phyloP scores from a whole-genome alignment of 169 alveolate species.

The Eimeria sp. region DNA sequence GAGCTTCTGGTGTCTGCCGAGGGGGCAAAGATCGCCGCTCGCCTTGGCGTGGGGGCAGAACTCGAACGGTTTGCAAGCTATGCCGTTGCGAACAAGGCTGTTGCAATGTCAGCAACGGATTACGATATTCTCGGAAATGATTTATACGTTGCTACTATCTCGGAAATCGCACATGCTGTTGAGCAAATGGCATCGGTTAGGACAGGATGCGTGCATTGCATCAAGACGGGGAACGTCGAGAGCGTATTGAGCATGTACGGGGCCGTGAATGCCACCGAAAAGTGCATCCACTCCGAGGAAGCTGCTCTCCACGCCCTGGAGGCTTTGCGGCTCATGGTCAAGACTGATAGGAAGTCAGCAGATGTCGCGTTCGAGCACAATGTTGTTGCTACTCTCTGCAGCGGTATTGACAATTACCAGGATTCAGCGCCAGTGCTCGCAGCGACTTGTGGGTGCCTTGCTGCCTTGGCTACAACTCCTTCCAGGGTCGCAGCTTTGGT shows the following conservation, averaged over 20 bases:
- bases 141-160: slow-evolving; percentile 73
- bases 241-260: slow-evolving; percentile 64
- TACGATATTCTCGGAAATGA: slow-evolving; percentile 81
- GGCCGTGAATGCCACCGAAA: slow-evolving; percentile 48
- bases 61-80: slow-evolving; percentile 58
- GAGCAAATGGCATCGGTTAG: slow-evolving; percentile 81
- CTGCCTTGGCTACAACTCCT: slow-evolving; percentile 93
- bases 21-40: slow-evolving; percentile 86
- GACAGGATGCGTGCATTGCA: slow-evolving; percentile 40
- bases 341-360: slow-evolving; percentile 91
- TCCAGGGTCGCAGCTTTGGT: slow-evolving; percentile 91
- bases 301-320: slow-evolving; percentile 80
- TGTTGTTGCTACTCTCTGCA: slow-evolving; percentile 89
- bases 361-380: slow-evolving; percentile 91
- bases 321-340: slow-evolving; percentile 89
- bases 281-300: slow-evolving; percentile 67
- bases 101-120: slow-evolving; percentile 67
- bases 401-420: slow-evolving; percentile 90
- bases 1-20: slow-evolving; percentile 87
- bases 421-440: slow-evolving; percentile 91
- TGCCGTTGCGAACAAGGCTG: slow-evolving; percentile 35
- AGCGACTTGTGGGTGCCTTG: slow-evolving; percentile 94
- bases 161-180: slow-evolving; percentile 82
- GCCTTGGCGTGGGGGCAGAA: slow-evolving; percentile 59
- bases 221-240: slow-evolving; percentile 77